Evolutionary conservation across 352 stramenopile species (phyloP), one percentile per base, ranked within the genome.

Genomic region (Phytophthora melonis): DNA sequence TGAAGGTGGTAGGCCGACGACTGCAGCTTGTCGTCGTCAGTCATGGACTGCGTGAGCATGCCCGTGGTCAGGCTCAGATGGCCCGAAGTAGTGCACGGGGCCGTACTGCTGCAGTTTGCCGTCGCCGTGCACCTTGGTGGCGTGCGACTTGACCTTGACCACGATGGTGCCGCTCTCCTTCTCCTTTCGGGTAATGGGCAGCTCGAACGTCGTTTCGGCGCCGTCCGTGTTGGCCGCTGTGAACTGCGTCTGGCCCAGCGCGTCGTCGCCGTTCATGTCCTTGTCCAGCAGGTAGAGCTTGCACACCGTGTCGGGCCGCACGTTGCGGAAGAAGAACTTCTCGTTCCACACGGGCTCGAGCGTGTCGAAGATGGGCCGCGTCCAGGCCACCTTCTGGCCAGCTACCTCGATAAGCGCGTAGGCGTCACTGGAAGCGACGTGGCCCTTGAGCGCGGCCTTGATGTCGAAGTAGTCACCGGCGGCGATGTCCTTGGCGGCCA

Each of bases 291-390:
- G 47, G n/a, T 70, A 74, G 6, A 81, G 53, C 32, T 74, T 78
- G 62, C 73, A 80, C 14, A 73, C 14, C 11, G 72, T 59, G 65
- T 78, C 61, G 18, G 65, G 68, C 8, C 68, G 59, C 36, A 82
- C 76, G 64, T 82, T 82, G 11, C 58, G 69, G 58, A 82, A 80
- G 61, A 36, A 78, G 70, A 82, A 82, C 23, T 58, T 78, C 63
- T 82, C 76, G 62, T 82, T 75, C 76, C 76, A 82, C 27, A 57
- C 56, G 3, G 76, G 72, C 50, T 80, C 66, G 13, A 70, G 58
- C 16, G 76, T 80, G 59, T 59, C 36, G 49, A 82, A 80, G 53
- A 78, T 68, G 7, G 76, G 76, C 2, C 64, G 56, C 18, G 76
- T 80, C 72, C 72, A 82, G 27, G 68, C 76, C 57, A 82, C 66